Evolutionary conservation across 768 basidiomycete genomes (phyloP), one percentile per base, ranked within the genome.

Genomic region (Lepiota subincarnata): DNA sequence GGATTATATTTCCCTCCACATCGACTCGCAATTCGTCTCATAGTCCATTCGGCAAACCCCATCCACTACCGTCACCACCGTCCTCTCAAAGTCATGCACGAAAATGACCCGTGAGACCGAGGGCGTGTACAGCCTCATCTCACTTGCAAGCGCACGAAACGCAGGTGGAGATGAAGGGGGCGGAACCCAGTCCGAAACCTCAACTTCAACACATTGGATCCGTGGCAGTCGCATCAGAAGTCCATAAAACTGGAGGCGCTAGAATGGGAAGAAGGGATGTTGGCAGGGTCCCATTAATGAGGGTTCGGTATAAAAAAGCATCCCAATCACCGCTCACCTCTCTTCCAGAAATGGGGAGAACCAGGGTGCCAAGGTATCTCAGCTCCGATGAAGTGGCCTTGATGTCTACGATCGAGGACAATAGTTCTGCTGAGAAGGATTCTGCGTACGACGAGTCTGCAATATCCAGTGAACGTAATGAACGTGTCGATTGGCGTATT

Each of bases 161-260:
- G 83, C 84, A 6, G 76, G 65, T 2, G 75, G 70, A 26, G 78
- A 68, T 12, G 72, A 64, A 7, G 82, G 85, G 6, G 78, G 65
- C 7, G 85, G 86, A 4, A 75, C 73, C 86, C 86, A 88, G 46
- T 80, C 78, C 16, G 80, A 80, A 22, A 87, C 72, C 38, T 87
- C 86, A 5, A 87, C 68, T 59, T 87, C 86, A 44, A 83, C 62
- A 57, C 79, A 82, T 55, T 74, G 70, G 11, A 87, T 70, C 11
- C 64, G 68, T 0, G 69, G 70, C 20, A 86, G 70, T 22, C 70
- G 76, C 72, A 80, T 79, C 53, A 87, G 71, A 24, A 79, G 67
- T 3, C 78, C 81, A 57, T 86, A 87, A 62, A 87, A 81, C 28
- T 70, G 67, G 36, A 88, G 74, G 22, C 85, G 77, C 86, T 86